These are phyloP conservation scores for Castanea crenata DNA, from an alignment of 306 rosid genomes.

Conservation along the genomic window DNA sequence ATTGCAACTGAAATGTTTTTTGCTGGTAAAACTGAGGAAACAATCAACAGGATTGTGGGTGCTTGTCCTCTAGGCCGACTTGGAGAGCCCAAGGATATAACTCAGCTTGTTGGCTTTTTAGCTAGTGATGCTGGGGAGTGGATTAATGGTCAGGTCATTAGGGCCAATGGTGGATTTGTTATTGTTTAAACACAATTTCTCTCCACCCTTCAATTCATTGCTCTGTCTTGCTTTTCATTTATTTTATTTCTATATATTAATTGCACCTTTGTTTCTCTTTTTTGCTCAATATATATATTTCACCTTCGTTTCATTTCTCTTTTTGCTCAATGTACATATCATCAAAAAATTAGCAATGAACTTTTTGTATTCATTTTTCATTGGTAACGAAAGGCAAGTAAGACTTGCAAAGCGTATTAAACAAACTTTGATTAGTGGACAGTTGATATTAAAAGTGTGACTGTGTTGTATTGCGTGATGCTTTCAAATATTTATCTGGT, in stretches of 20 bases:
- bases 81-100: conserved; percentile 42
- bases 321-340: too few relatives aligned
- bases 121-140: conserved; percentile 48
- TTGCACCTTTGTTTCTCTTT: neutral
- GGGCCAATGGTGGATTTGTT: conserved; percentile 42
- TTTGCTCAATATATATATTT: neutral
- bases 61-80: conserved; percentile 46
- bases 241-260: neutral
- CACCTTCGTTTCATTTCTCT: too few relatives aligned
- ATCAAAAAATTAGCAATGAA: too few relatives aligned
- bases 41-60: conserved; percentile 16
- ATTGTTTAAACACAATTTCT: neutral
- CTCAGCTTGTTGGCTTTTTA: conserved; percentile 43
- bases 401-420: too few relatives aligned
- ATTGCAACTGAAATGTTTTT: conserved; percentile 46
- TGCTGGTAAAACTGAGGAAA: conserved; percentile 38
- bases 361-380: too few relatives aligned
- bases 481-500: too few relatives aligned
- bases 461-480: too few relatives aligned
- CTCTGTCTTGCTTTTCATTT: neutral
- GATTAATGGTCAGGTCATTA: conserved; percentile 52
- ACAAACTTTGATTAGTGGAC: too few relatives aligned
- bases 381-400: too few relatives aligned
- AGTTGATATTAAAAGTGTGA: too few relatives aligned
- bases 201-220: neutral